Conservation (phyloP, 2,329 filamentous ascomycete species). For the Fusarium chuoi region DNA sequence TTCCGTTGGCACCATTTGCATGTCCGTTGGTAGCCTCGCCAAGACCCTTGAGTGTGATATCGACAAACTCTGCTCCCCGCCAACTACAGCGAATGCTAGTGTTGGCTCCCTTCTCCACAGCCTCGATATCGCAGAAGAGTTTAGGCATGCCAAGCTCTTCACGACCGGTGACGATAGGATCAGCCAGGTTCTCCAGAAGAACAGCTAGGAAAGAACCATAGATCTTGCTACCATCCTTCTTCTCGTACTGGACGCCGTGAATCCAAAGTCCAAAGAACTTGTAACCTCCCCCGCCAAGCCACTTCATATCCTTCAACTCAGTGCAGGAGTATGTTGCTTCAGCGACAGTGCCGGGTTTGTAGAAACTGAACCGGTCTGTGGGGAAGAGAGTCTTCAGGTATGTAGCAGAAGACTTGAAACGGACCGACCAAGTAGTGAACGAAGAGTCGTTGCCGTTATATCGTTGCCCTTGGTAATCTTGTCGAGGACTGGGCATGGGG, state of each 20-base stretch:
- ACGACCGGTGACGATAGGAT: slow-evolving; percentile 68
- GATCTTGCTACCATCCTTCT: slow-evolving; percentile 58
- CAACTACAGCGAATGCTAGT: slow-evolving; percentile 17
- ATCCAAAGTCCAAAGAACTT: slow-evolving; percentile 68
- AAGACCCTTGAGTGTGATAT: slow-evolving; percentile 9
- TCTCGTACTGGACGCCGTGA: slow-evolving; percentile 68
- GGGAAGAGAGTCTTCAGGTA: slow-evolving; percentile 61
- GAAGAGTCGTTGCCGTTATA: slow-evolving; percentile 36
- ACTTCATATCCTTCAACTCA: slow-evolving; percentile 63
- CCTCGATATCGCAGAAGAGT: slow-evolving; percentile 62
- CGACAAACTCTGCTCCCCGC: slow-evolving; percentile 18
- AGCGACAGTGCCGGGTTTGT: slow-evolving; percentile 55
- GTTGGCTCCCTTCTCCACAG: slow-evolving; percentile 32
- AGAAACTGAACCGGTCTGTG: slow-evolving; percentile 54
- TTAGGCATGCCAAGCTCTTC: slow-evolving; percentile 73
- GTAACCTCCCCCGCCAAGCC: slow-evolving; percentile 70
- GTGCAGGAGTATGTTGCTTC: slow-evolving; percentile 55
- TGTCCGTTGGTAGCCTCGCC: background rate
- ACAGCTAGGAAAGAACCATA: slow-evolving; percentile 66
- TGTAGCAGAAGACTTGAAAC: slow-evolving; percentile 61
- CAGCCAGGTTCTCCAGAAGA: slow-evolving; percentile 67
- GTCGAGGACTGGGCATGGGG: slow-evolving; percentile 36
- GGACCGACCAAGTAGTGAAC: slow-evolving; percentile 59
- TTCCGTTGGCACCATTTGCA: background rate
- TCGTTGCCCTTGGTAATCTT: slow-evolving; percentile 10